Evolutionary conservation across 345 rosid genomes (phyloP).

Genomic region (Acer yangbiense): DNA sequence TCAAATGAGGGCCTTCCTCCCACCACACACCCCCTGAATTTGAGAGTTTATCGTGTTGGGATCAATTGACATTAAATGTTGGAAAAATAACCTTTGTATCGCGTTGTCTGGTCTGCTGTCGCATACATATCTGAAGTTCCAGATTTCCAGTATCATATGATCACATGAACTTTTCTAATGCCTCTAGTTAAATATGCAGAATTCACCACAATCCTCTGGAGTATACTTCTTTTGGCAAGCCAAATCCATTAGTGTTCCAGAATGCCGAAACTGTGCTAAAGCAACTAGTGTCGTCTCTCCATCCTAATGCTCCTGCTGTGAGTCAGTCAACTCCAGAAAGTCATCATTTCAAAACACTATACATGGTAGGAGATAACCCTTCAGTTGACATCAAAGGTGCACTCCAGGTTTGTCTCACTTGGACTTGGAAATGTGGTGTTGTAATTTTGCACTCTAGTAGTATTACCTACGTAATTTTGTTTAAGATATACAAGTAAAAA

Average conservation of each 20-base stretch:
- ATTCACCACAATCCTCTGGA: constrained; percentile 51
- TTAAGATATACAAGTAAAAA: not conserved
- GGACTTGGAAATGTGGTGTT: not conserved
- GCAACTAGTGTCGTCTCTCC: constrained; percentile 43
- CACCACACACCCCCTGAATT: not conserved
- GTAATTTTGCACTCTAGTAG: not conserved
- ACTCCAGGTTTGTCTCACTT: constrained; percentile 44
- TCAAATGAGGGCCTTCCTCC: not conserved
- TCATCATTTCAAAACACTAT: constrained; percentile 56
- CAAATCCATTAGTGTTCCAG: constrained; percentile 73
- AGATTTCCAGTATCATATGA: too few species aligned
- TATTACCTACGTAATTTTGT: not conserved
- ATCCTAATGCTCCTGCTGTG: not conserved
- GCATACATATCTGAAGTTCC: too few species aligned
- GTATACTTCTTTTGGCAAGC: constrained; percentile 78
- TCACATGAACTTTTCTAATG: constrained; percentile 6
- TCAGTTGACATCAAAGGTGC: constrained; percentile 77
- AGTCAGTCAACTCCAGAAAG: constrained; percentile 21
- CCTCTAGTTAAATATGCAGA: constrained; percentile 37
- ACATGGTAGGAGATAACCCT: constrained; percentile 91
- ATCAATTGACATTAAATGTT: not conserved
- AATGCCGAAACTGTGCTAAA: constrained; percentile 61
- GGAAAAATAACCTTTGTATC: not conserved
- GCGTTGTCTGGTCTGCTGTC: too few species aligned
- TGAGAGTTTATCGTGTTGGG: not conserved